Conservation (phyloP, 441 rosid species). For the Gossypium schwendimanii region DNA sequence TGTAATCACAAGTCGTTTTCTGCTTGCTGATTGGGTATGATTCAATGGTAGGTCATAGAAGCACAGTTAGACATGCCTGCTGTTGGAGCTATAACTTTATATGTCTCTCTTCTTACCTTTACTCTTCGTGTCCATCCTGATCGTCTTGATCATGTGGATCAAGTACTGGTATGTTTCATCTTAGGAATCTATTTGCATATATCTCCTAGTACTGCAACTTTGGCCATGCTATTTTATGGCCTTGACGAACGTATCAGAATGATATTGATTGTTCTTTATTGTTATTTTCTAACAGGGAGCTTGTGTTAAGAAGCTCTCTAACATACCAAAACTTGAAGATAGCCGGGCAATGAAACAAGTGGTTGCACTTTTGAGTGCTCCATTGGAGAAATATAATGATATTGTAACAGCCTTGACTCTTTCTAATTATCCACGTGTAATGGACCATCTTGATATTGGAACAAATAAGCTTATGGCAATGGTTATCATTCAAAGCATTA, state of each 20-base stretch:
- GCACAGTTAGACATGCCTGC: conserved; percentile 62
- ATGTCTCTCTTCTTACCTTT: conserved; percentile 64
- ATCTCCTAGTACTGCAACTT: not conserved
- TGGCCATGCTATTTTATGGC: not conserved
- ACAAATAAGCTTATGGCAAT: conserved; percentile 66
- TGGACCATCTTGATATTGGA: conserved; percentile 59
- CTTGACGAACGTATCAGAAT: not conserved
- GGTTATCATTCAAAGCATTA: conserved; percentile 66
- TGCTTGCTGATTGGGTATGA: conserved; percentile 4
- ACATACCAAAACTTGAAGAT: conserved; percentile 51
- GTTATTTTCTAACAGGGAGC: conserved; percentile 35
- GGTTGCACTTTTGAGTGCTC: conserved; percentile 69
- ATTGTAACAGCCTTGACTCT: conserved; percentile 52
- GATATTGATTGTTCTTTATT: not conserved
- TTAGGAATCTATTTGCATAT: not conserved
- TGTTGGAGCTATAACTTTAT: conserved; percentile 56
- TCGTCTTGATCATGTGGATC: conserved; percentile 72
- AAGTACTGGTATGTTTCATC: conserved; percentile 52
- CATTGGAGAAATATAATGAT: conserved; percentile 60
- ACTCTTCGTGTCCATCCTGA: conserved; percentile 67
- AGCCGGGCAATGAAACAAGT: conserved; percentile 59
- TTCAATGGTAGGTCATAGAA: conserved; percentile 46
- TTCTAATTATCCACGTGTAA: conserved; percentile 59
- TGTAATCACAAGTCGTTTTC: conserved; percentile 17
- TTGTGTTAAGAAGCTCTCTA: conserved; percentile 52